Evolutionary conservation across 352 stramenopile genomes (phyloP).

Genomic region (Thalassiosira gravida): DNA sequence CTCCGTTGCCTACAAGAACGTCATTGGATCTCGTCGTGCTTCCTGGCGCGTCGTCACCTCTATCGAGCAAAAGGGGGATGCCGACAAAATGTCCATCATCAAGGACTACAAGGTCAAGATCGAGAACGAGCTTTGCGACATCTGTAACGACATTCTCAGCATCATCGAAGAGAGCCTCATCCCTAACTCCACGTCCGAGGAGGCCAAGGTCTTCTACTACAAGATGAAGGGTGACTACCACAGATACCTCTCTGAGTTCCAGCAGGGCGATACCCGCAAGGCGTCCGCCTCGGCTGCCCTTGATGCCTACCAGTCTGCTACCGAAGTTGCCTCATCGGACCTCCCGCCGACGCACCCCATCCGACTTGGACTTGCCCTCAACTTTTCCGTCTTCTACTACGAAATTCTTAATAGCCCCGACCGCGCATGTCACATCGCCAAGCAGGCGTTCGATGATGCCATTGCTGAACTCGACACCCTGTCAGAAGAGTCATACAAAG

Average conservation of each 20-base stretch:
- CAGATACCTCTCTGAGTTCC: slow-evolving; percentile 98
- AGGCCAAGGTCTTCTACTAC: slow-evolving; percentile 99
- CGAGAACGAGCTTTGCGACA: slow-evolving; percentile 92
- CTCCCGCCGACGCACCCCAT: slow-evolving; percentile 98
- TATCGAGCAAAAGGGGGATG: slow-evolving; percentile 97
- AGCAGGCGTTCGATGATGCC: slow-evolving; percentile 97
- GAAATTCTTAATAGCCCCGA: slow-evolving; percentile 98
- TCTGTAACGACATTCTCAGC: slow-evolving; percentile 93
- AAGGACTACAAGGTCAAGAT: slow-evolving; percentile 97
- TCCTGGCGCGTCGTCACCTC: slow-evolving; percentile 98
- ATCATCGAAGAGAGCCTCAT: slow-evolving; percentile 98
- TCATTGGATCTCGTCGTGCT: slow-evolving; percentile 96
- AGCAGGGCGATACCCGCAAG: slow-evolving; percentile 93
- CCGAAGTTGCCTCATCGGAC: slow-evolving; percentile 92
- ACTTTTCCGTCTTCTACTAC: slow-evolving; percentile 99
- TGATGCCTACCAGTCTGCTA: slow-evolving; percentile 89
- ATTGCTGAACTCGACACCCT: slow-evolving; percentile 99
- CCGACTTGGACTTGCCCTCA: slow-evolving; percentile 96
- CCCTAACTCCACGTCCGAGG: slow-evolving; percentile 94
- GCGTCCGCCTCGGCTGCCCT: slow-evolving; percentile 89
- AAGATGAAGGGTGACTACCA: slow-evolving; percentile 99
- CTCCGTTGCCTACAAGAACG: slow-evolving; percentile 93
- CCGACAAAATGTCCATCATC: slow-evolving; percentile 91
- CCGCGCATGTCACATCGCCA: slow-evolving; percentile 87
- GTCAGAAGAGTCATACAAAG: slow-evolving; percentile 99